phyloP scores from a whole-genome alignment of 306 rosid species.

The Astragalus membranaceus region DNA sequence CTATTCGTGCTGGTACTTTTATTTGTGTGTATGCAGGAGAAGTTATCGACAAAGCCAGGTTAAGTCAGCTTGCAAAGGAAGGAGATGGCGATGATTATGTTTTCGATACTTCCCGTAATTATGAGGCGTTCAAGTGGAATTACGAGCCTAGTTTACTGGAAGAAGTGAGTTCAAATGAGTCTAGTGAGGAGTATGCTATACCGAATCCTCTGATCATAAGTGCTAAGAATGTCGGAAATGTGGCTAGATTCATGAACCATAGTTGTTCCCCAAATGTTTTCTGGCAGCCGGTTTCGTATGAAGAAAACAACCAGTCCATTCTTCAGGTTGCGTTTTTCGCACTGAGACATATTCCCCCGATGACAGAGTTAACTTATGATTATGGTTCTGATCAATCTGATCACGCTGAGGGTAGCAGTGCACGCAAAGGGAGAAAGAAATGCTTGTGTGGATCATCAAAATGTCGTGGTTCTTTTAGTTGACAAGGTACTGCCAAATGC shows the following conservation, averaged over 20 bases:
- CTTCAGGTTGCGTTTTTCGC: conserved; percentile 61
- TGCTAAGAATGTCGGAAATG: conserved; percentile 60
- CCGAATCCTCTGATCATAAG: conserved; percentile 50
- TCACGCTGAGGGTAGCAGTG: conserved; percentile 27
- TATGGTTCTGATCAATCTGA: conserved; percentile 37
- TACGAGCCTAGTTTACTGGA: conserved; percentile 47
- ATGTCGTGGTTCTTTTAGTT: conserved; percentile 50
- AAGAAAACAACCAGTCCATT: conserved; percentile 48
- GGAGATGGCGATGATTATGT: conserved; percentile 39
- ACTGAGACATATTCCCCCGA: conserved; percentile 55
- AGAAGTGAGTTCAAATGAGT: conserved; percentile 31
- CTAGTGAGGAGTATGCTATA: conserved; percentile 33
- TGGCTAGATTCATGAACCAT: conserved; percentile 67
- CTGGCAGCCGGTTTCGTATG: conserved; percentile 63
- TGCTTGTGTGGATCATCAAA: conserved; percentile 52
- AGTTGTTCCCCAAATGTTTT: conserved; percentile 66
- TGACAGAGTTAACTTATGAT: conserved; percentile 67
- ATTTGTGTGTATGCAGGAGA: conserved; percentile 67
- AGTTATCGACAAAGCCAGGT: conserved; percentile 45
- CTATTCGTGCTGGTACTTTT: conserved; percentile 57
- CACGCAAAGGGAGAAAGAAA: conserved; percentile 37
- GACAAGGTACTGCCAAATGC: conserved; percentile 21
- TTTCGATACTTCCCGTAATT: conserved; percentile 49
- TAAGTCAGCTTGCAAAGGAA: conserved; percentile 29
- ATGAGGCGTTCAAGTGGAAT: conserved; percentile 51